Evolutionary conservation across 2,329 filamentous ascomycete species (phyloP), one percentile per base, ranked within the genome.

Genomic region (Penicillium concentricum): DNA sequence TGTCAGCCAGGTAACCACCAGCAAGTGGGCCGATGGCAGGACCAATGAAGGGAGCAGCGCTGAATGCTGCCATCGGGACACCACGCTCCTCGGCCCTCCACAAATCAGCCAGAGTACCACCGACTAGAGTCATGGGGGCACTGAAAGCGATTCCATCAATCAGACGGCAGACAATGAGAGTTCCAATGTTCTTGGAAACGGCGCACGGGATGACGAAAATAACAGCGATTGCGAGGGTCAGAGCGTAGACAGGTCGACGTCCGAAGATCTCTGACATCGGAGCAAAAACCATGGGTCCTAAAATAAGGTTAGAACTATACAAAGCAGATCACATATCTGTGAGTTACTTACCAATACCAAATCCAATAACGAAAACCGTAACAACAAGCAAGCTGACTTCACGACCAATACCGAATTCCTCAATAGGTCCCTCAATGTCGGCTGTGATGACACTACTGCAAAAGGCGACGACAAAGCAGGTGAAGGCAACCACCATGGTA

Each of bases 121-220:
- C 91, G 9, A 92, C 90, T 1, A 94, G 81, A 0, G 90, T 93
- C 88, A 95, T 93, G 2, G 91, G 90, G 0, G 90, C 90, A 12
- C 88, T 92, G 70, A 93, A 93, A 6, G 89, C 89, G 54, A 94
- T 90, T 44, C 91, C 91, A 60, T 91, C 90, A 57, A 95, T 89
- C 44, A 86, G 79, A 59, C 91, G 85, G 69, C 87, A 91, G 26
- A 91, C 86, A 6, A 95, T 79, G 8, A 95, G 81, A 0, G 90
- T 94, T 22, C 75, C 82, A 30, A 92, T 90, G 63, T 93, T 94
- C 65, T 87, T 79, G 4, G 90, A 80, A 0, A 93, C 84, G 1
- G 90, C 90, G 61, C 89, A 90, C 1, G 90, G 90, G 57, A 95
- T 90, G 62, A 91, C 82, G 74, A 94, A 94, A 47, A 94, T 74